Conservation (phyloP, 2,329 filamentous ascomycete species). For the Bipolaris zeicola region DNA sequence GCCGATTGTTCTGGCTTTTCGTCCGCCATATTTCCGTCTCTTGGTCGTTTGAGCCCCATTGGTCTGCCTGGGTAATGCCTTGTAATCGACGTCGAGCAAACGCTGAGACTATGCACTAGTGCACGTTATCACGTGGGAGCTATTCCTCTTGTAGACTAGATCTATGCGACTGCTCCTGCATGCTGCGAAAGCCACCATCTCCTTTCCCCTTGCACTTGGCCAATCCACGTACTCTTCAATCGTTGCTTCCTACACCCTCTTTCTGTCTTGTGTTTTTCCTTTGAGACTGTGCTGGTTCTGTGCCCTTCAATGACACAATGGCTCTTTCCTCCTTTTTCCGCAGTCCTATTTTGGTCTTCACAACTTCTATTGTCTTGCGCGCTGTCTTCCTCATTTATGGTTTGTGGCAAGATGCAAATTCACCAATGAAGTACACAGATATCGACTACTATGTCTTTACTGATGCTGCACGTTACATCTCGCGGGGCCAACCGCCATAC, state of each 20-base stretch:
- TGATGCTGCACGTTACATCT: constrained; percentile 81
- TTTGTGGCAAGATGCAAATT: constrained; percentile 88
- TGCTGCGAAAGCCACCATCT: constrained; percentile 3
- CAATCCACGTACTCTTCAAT: not conserved
- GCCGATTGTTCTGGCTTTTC: constrained; percentile 36
- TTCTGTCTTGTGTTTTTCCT: not conserved
- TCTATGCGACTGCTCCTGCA: constrained; percentile 22
- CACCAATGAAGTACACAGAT: constrained; percentile 95
- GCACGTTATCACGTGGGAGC: constrained; percentile 29
- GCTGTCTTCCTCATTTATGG: constrained; percentile 81
- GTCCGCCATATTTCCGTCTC: constrained; percentile 45
- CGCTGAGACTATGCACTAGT: constrained; percentile 22
- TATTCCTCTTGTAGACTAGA: constrained; percentile 26
- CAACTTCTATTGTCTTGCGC: constrained; percentile 66
- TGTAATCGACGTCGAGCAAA: constrained; percentile 30
- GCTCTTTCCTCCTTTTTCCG: constrained; percentile 41
- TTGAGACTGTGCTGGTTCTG: not conserved
- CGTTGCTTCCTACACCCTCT: not conserved
- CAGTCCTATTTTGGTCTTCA: constrained; percentile 48
- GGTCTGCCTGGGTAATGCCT: constrained; percentile 17
- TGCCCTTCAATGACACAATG: constrained; percentile 20
- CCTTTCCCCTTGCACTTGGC: constrained; percentile 1
- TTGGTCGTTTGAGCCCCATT: constrained; percentile 41
- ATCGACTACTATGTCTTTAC: constrained; percentile 99
- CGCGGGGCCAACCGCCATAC: constrained; percentile 76